Percentiles rank a stretch among this genome's conserved stretches.
Conservation (phyloP, 441 rosid genomes). For the Erodium trifolium region DNA sequence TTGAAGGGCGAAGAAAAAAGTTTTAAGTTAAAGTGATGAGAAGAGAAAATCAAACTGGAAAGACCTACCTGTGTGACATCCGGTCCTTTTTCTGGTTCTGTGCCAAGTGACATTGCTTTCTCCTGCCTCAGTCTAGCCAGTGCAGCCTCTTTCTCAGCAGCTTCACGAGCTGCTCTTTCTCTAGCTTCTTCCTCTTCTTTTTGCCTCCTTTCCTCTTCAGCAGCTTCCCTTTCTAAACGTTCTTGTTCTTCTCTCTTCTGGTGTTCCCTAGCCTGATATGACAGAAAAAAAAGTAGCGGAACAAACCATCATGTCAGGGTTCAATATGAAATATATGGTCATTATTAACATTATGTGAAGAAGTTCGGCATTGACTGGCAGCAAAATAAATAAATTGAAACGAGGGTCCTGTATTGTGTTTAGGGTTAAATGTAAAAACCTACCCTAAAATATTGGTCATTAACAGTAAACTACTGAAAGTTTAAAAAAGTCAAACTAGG, state of each 20-base stretch:
- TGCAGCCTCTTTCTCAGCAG: conserved; percentile 77
- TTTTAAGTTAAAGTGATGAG: background rate
- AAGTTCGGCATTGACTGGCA: no score
- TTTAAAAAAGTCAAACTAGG: no score
- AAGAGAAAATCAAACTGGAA: background rate
- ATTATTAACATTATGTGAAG: no score
- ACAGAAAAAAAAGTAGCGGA: background rate
- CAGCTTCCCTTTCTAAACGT: conserved; percentile 78
- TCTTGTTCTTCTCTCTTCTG: conserved; percentile 81
- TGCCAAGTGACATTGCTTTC: conserved; percentile 75
- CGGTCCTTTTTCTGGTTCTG: conserved; percentile 86
- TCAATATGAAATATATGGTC: background rate
- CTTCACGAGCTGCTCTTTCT: conserved; percentile 68
- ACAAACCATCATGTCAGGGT: background rate
- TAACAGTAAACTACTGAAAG: no score
- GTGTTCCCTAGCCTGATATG: conserved; percentile 72
- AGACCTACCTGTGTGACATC: conserved; percentile 66
- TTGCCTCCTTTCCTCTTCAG: conserved; percentile 76
- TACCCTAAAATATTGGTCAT: no score
- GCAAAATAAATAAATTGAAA: no score
- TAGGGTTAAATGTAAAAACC: no score
- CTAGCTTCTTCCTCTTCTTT: conserved; percentile 87
- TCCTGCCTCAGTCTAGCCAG: conserved; percentile 65
- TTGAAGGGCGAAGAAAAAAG: background rate
- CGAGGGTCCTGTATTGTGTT: no score